Percentiles rank a stretch among this genome's conserved stretches.
phyloP scores from a whole-genome alignment of 2,329 filamentous ascomycete species.

The Venturia aucupariae region DNA sequence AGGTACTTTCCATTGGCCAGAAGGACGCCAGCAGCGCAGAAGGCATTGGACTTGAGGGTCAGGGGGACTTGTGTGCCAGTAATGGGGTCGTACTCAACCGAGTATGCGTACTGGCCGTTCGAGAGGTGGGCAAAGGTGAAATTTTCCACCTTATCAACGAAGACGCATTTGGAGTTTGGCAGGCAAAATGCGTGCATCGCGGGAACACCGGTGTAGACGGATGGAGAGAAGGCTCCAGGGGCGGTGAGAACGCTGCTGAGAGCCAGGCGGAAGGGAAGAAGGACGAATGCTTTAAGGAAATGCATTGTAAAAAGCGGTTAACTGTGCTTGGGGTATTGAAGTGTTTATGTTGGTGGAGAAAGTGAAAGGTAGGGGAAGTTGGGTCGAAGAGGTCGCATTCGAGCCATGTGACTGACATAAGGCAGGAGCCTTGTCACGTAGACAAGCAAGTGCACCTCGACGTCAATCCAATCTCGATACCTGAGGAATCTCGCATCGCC shows the following conservation, averaged over 20 bases:
- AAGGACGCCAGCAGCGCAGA: constrained; percentile 52
- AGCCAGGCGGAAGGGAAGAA: not conserved
- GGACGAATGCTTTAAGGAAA: not conserved
- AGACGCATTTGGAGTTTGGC: constrained; percentile 49
- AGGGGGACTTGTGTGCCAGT: constrained; percentile 40
- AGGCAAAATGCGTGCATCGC: constrained; percentile 54
- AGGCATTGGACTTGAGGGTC: constrained; percentile 49
- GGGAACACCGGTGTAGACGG: constrained; percentile 51
- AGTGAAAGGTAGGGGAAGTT: not conserved
- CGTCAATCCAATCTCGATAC: not conserved
- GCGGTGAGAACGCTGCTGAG: not conserved
- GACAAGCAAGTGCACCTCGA: not conserved
- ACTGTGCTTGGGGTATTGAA: not conserved
- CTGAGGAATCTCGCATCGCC: not conserved
- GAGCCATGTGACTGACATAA: not conserved
- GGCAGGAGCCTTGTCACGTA: not conserved
- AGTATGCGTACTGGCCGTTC: constrained; percentile 50
- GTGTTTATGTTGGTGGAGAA: not conserved
- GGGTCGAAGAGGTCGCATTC: not conserved
- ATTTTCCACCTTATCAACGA: constrained; percentile 55
- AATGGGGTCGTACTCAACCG: constrained; percentile 47
- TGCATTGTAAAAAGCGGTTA: not conserved
- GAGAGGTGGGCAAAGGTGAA: constrained; percentile 47
- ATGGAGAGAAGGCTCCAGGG: constrained; percentile 38
- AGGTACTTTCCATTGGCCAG: constrained; percentile 47